phyloP scores from a whole-genome alignment of 2,329 filamentous ascomycete genomes.

The Pseudocercospora ulei region DNA sequence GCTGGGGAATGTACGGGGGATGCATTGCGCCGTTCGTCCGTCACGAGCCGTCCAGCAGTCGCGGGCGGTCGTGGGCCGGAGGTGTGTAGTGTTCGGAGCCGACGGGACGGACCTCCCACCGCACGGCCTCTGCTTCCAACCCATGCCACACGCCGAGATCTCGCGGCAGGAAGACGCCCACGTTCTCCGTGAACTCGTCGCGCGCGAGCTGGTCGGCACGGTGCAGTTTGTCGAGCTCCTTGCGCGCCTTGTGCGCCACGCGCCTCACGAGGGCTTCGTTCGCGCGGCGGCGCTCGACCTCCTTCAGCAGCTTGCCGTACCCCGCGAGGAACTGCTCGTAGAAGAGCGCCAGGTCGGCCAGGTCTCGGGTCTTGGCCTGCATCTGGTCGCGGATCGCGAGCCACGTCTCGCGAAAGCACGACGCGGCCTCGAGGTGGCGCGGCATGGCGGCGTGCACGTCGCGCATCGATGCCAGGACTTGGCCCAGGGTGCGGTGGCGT shows the following conservation, averaged over 20 bases:
- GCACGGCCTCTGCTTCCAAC: constrained; percentile 20
- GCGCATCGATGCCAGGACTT: constrained; percentile 57
- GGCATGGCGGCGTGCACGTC: constrained; percentile 57
- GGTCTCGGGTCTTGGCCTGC: constrained; percentile 58
- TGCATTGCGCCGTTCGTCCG: too few species aligned
- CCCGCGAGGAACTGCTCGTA: constrained; percentile 79
- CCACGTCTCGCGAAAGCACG: constrained; percentile 58
- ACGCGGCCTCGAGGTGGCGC: constrained; percentile 54
- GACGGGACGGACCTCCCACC: constrained; percentile 25
- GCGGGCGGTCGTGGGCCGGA: constrained; percentile 2
- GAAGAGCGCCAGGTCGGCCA: constrained; percentile 67
- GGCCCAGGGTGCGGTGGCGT: constrained; percentile 50
- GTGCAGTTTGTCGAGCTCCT: constrained; percentile 64
- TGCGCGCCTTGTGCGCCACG: constrained; percentile 67
- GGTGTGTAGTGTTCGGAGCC: constrained; percentile 8
- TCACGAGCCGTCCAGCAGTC: constrained; percentile 14
- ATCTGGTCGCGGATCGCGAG: constrained; percentile 63
- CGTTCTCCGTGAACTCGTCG: constrained; percentile 67
- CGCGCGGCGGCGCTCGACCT: constrained; percentile 64
- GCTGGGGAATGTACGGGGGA: too few species aligned
- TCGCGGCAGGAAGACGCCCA: constrained; percentile 70
- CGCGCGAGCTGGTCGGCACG: constrained; percentile 58
- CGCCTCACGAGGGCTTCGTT: constrained; percentile 64
- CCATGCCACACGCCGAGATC: constrained; percentile 28
- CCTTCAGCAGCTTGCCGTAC: constrained; percentile 74